These are phyloP conservation scores for Ottelia alismoides DNA, from an alignment of 106 monocot species.

Conservation along the genomic window DNA sequence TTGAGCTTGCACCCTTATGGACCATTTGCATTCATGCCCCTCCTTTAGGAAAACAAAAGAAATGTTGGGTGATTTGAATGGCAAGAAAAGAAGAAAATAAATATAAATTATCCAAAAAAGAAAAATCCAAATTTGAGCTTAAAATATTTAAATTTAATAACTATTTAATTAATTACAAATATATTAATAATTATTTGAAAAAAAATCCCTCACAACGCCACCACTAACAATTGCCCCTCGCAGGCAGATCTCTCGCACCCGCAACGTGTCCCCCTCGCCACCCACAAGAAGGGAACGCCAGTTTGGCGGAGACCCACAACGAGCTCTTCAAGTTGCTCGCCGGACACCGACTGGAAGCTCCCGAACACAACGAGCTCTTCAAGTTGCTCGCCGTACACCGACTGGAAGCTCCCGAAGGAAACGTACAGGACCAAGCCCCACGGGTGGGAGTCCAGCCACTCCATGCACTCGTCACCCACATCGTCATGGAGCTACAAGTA, in stretches of 20 bases:
- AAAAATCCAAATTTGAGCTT: too few species aligned
- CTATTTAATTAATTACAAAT: too few species aligned
- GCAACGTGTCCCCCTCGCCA: not conserved
- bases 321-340: conserved; percentile 26
- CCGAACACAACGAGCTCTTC: conserved; percentile 49
- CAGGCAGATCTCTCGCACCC: conserved; percentile 3
- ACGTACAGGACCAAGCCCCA: conserved; percentile 44
- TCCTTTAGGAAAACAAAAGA: too few species aligned
- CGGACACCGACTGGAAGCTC: conserved; percentile 33
- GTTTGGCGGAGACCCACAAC: conserved; percentile 23
- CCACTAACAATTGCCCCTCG: conserved; percentile 20
- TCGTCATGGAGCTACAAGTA: too few species aligned
- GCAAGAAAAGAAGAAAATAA: too few species aligned
- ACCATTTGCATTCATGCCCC: too few species aligned
- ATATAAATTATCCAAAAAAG: too few species aligned
- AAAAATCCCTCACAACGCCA: conserved; percentile 55
- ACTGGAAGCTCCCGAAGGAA: conserved; percentile 48
- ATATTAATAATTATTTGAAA: too few species aligned
- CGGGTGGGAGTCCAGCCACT: conserved; percentile 49
- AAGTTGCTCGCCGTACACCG: conserved; percentile 16
- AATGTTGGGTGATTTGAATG: too few species aligned
- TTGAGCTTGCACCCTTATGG: too few species aligned
- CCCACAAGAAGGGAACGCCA: conserved; percentile 33
- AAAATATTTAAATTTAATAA: too few species aligned
- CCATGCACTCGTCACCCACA: too few species aligned